Base-by-base conservation (phyloP, 192 early-diverging fungal genomes). In the Phycomyces blakesleeanus region DNA sequence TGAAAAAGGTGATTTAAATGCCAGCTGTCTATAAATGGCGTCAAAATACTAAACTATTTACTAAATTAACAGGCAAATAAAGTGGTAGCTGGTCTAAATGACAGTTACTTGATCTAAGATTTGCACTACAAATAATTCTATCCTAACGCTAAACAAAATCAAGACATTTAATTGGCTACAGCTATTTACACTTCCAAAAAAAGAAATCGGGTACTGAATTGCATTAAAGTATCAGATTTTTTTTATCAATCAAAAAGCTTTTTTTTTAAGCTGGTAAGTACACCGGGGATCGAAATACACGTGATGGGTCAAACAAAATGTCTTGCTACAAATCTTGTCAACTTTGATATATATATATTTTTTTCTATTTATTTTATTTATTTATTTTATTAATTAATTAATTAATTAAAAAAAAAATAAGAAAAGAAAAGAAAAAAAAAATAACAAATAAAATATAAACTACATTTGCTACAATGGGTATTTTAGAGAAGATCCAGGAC, bases 401-500 rank as follows among this genome's bases (percentile, higher is more conserved):
- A 14, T 3, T 12, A 6, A n/a, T 14, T 47, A 3, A 3, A 18
- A 47, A 18, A 18, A 18, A 3, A 47, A 47, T 14, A 47, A 12
- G 44, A 47, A 47, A 47, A 47, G 11, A 18, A 47, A 47, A 7
- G 11, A 47, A 3, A 7, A 47, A 47, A 47, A 47, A 18, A 47
- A 47, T 47, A 47, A 18, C 2, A 14, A 47, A 10, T 10, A 14
- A 14, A 10, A 41, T 6, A 41, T 41, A 41, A 18, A 47, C 2
- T 18, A 47, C 3, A n/a, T n/a, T 18, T n/a, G 44, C 55, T 34
- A 5, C 24, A 42, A 91, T 91, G 91, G 91, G 91, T 64, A 90
- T 91, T 59, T 65, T 91, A 20, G 93, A 95, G 76, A 93, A 91
- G 78, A 95, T 95, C 68, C 79, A 82, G 25, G 93, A 93, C 72